These are phyloP conservation scores for Debaryomyces maramus DNA, from an alignment of 805 yeast genomes.

Conservation along the genomic window DNA sequence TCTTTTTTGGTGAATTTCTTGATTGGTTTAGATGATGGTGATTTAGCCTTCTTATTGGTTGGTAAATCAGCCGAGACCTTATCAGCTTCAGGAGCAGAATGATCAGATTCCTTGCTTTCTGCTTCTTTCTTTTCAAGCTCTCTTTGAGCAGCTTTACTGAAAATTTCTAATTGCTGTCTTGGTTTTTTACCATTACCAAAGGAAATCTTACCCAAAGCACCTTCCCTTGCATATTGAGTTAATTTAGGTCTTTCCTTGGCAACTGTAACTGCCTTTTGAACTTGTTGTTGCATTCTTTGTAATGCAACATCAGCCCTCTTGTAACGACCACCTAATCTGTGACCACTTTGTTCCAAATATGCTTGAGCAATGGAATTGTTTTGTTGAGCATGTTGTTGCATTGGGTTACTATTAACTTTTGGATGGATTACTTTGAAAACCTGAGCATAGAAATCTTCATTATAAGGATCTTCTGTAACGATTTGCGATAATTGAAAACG, in stretches of 20 bases:
- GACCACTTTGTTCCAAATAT: conserved; percentile 87
- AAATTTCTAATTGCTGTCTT: conserved; percentile 75
- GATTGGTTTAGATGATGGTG: conserved; percentile 28
- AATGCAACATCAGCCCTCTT: conserved; percentile 86
- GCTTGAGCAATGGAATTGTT: conserved; percentile 89
- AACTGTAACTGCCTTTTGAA: conserved; percentile 91
- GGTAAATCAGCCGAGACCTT: conserved; percentile 7
- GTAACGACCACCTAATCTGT: conserved; percentile 80
- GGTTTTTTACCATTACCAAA: conserved; percentile 81
- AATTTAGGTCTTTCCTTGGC: conserved; percentile 85
- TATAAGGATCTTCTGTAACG: conserved; percentile 95
- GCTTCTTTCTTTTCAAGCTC: conserved; percentile 35
- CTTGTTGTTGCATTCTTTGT: conserved; percentile 98
- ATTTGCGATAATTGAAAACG: conserved; percentile 92
- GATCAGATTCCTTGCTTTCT: conserved; percentile 22
- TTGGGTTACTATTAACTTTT: conserved; percentile 50
- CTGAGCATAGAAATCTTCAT: conserved; percentile 95
- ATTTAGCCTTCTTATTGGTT: conserved; percentile 25
- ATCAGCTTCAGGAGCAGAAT: conserved; percentile 5
- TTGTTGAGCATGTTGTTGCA: conserved; percentile 50
- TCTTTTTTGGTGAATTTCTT: conserved; percentile 42
- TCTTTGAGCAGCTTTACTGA: conserved; percentile 52
- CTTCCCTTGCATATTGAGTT: conserved; percentile 67
- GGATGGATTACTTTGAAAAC: conserved; percentile 68
- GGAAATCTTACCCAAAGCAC: conserved; percentile 86